These are phyloP conservation scores for Amylocystis lapponica DNA, from an alignment of 768 basidiomycete genomes.

Conservation along the genomic window DNA sequence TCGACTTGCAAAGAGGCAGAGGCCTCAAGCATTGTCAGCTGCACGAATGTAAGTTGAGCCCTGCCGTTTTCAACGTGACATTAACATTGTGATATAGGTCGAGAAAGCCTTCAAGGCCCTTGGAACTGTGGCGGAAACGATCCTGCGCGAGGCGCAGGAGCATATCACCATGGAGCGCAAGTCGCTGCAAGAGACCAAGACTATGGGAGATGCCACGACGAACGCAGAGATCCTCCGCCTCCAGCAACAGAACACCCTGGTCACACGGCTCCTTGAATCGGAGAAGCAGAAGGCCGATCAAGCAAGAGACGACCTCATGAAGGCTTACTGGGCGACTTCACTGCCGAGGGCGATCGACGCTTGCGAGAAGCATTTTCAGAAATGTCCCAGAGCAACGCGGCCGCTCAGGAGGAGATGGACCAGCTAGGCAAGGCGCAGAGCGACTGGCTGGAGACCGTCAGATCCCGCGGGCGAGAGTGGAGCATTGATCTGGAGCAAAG, in stretches of 20 bases:
- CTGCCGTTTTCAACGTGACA: not conserved
- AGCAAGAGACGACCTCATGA: constrained; percentile 68
- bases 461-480: constrained; percentile 37
- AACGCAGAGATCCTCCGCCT: constrained; percentile 55
- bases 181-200: constrained; percentile 43
- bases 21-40: constrained; percentile 36
- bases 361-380: constrained; percentile 51
- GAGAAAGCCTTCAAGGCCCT: constrained; percentile 57
- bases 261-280: constrained; percentile 54
- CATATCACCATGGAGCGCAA: constrained; percentile 54
- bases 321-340: constrained; percentile 67
- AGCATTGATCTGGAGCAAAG: constrained; percentile 37
- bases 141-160: constrained; percentile 50
- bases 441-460: constrained; percentile 36
- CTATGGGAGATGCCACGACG: constrained; percentile 40
- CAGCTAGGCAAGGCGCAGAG: constrained; percentile 45
- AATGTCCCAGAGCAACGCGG: constrained; percentile 50
- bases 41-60: constrained; percentile 33
- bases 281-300: constrained; percentile 64
- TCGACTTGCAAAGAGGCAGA: constrained; percentile 43
- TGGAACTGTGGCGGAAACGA: constrained; percentile 51
- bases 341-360: constrained; percentile 58
- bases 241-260: constrained; percentile 61
- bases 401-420: constrained; percentile 45
- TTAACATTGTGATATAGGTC: not conserved